phyloP scores from a whole-genome alignment of 345 rosid genomes.

The Excoecaria cochinchinensis region DNA sequence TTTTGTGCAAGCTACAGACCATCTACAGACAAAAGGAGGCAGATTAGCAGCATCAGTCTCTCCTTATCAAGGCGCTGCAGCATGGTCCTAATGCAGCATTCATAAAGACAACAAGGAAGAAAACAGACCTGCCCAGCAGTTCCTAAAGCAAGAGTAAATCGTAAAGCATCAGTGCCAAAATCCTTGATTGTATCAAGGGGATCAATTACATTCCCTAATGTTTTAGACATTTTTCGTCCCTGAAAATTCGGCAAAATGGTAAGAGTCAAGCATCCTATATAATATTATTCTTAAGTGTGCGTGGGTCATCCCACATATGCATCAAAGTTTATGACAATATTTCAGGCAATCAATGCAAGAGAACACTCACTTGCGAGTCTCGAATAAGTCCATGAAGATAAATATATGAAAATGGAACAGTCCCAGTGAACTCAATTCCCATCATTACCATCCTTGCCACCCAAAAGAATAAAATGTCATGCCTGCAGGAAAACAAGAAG shows the following conservation, averaged over 20 bases:
- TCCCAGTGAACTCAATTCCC: constrained; percentile 98
- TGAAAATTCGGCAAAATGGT: constrained; percentile 34
- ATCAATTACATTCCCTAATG: constrained; percentile 87
- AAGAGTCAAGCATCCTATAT: not conserved
- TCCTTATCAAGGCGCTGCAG: not conserved
- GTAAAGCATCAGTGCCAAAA: constrained; percentile 92
- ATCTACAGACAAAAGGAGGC: constrained; percentile 7
- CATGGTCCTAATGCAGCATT: constrained; percentile 3
- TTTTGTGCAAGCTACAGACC: constrained; percentile 15
- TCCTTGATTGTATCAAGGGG: constrained; percentile 92
- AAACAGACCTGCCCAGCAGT: constrained; percentile 95
- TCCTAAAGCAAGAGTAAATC: constrained; percentile 87
- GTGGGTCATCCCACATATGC: not conserved
- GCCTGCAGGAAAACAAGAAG: constrained; percentile 61
- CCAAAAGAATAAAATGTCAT: constrained; percentile 98
- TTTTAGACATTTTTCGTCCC: constrained; percentile 97
- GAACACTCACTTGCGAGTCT: constrained; percentile 71
- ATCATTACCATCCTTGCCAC: constrained; percentile 99
- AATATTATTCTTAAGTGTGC: not conserved
- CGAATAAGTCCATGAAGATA: constrained; percentile 96
- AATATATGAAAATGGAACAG: constrained; percentile 81
- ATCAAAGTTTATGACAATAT: not conserved
- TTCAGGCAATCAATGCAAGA: not conserved
- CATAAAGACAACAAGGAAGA: constrained; percentile 17
- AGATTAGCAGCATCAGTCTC: constrained; percentile 10